phyloP scores from a whole-genome alignment of 2,329 filamentous ascomycete genomes.

The Intubia oerlemansii region DNA sequence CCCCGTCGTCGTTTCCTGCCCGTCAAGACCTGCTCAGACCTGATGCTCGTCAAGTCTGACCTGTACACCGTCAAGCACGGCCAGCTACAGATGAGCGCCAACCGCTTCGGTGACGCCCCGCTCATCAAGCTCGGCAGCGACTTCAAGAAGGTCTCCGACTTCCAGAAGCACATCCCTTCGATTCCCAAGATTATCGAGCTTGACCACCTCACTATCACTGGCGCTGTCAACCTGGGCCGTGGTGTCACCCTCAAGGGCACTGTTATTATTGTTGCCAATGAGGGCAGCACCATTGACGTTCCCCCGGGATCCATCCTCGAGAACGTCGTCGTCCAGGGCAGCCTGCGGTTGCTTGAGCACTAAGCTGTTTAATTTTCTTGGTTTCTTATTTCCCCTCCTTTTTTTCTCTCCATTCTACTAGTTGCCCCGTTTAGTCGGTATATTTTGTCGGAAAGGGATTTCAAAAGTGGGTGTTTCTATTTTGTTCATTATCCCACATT shows the following conservation, averaged over 20 bases:
- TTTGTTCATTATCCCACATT: too few species aligned
- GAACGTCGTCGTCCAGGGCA: slow-evolving; percentile 97
- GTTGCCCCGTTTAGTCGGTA: too few species aligned
- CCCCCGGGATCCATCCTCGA: slow-evolving; percentile 91
- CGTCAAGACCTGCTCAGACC: slow-evolving; percentile 98
- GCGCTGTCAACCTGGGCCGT: slow-evolving; percentile 87
- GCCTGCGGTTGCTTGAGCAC: slow-evolving; percentile 54
- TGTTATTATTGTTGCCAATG: slow-evolving; percentile 95
- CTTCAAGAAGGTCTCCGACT: slow-evolving; percentile 99
- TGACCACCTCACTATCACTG: slow-evolving; percentile 91
- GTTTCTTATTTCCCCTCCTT: background rate
- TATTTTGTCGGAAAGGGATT: too few species aligned
- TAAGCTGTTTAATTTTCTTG: slow-evolving; percentile 14
- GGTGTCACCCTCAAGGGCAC: slow-evolving; percentile 94
- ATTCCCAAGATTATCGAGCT: slow-evolving; percentile 84
- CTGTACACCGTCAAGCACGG: slow-evolving; percentile 98
- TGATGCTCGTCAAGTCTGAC: slow-evolving; percentile 99
- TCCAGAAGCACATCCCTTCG: slow-evolving; percentile 69
- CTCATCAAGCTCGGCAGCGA: slow-evolving; percentile 97
- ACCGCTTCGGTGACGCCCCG: slow-evolving; percentile 87
- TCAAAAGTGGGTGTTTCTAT: slow-evolving; percentile 1
- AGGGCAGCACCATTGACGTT: slow-evolving; percentile 94
- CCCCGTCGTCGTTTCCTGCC: slow-evolving; percentile 94
- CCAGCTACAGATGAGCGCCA: slow-evolving; percentile 89
- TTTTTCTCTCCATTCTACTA: background rate